Conservation (phyloP, 345 rosid genomes). For the Cardamine resedifolia region DNA sequence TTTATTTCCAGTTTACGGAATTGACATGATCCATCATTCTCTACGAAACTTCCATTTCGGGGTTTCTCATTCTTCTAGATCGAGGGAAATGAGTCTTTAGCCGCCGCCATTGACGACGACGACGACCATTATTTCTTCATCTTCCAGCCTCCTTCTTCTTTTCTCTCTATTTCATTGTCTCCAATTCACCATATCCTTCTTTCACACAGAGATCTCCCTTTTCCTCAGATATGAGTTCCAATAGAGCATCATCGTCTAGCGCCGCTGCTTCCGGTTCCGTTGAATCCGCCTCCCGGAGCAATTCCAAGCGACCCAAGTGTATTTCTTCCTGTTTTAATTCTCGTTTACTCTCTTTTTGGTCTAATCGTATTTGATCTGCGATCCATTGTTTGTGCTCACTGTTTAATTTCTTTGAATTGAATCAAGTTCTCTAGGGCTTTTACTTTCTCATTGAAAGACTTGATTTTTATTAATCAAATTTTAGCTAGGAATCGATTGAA, state of each 20-base stretch:
- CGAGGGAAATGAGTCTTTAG: constrained; percentile 6
- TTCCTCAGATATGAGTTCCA: constrained; percentile 42
- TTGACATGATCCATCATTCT: background rate
- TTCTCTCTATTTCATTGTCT: background rate
- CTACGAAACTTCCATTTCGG: constrained; percentile 30
- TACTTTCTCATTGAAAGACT: background rate
- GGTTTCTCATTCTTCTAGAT: constrained; percentile 26
- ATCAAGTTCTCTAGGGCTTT: constrained; percentile 2
- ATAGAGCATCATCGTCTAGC: constrained; percentile 65
- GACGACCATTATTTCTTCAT: constrained; percentile 2
- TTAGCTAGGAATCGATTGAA: too few relatives aligned
- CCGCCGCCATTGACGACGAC: constrained; percentile 32
- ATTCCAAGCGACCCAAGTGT: constrained; percentile 96
- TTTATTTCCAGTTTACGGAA: background rate
- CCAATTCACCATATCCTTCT: background rate
- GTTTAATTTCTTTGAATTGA: background rate
- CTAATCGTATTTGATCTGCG: background rate
- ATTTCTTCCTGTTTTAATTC: constrained; percentile 10
- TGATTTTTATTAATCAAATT: background rate
- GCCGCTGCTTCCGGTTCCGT: constrained; percentile 63
- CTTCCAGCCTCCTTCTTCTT: background rate
- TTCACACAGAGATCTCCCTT: background rate
- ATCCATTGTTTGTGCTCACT: background rate
- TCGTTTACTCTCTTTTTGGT: background rate
- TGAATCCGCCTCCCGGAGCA: constrained; percentile 65